phyloP scores from a whole-genome alignment of 2,329 filamentous ascomycete genomes.

The Fusarium euwallaceae region DNA sequence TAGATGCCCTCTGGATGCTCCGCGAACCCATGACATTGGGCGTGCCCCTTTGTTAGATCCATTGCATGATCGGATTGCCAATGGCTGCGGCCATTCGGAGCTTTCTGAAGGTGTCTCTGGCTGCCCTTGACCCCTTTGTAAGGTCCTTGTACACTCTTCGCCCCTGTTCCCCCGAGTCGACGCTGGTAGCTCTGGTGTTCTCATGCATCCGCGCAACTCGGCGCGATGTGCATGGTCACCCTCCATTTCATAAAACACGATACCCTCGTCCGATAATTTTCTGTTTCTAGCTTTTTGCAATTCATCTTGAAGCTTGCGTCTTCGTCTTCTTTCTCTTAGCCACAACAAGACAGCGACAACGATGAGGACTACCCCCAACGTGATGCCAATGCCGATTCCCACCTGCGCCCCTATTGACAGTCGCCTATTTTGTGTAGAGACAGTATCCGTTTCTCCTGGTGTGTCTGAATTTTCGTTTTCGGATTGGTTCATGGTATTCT shows the following conservation, averaged over 20 bases:
- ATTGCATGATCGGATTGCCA: background rate
- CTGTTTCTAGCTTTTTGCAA: conserved; percentile 17
- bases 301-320: conserved; percentile 26
- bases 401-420: conserved; percentile 35
- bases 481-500: background rate
- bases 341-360: conserved; percentile 34
- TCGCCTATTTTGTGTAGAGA: background rate
- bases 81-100: conserved; percentile 18
- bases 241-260: conserved; percentile 39
- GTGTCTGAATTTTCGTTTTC: conserved; percentile 13
- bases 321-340: conserved; percentile 39
- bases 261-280: background rate
- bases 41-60: background rate
- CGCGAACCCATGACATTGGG: background rate
- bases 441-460: conserved; percentile 1
- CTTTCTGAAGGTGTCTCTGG: background rate
- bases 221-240: conserved; percentile 35
- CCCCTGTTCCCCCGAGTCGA: background rate
- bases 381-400: conserved; percentile 37
- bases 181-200: conserved; percentile 35
- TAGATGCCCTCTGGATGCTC: background rate
- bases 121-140: background rate
- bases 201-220: conserved; percentile 39
- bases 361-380: conserved; percentile 31
- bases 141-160: background rate